Percentiles rank a stretch among this genome's conserved stretches.
Conservation (phyloP, 2,329 filamentous ascomycete species). For the Ophiostoma populinum region DNA sequence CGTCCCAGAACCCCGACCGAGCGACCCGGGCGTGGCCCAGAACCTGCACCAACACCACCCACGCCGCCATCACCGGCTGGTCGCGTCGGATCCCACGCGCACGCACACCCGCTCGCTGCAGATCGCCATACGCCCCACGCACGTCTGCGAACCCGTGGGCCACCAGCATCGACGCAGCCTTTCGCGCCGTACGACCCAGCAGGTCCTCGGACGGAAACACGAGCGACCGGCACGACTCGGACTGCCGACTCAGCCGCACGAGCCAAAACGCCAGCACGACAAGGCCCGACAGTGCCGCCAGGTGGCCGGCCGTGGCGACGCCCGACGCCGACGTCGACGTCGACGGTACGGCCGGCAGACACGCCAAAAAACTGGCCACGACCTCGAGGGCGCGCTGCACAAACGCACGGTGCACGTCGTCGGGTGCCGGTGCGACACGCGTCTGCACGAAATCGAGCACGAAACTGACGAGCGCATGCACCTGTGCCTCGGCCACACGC, state of each 20-base stretch:
- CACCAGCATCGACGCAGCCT: constrained; percentile 23
- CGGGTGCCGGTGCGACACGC: constrained; percentile 23
- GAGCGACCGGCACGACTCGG: constrained; percentile 17
- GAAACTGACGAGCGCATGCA: constrained; percentile 24
- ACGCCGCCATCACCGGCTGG: constrained; percentile 30
- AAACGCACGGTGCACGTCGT: constrained; percentile 23
- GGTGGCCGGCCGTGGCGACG: constrained; percentile 9
- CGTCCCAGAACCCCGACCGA: constrained; percentile 42
- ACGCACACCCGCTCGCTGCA: constrained; percentile 26
- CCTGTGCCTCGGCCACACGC: too few species aligned
- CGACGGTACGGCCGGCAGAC: too few species aligned
- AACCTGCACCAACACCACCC: constrained; percentile 39
- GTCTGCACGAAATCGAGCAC: constrained; percentile 30
- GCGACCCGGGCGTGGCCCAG: constrained; percentile 33
- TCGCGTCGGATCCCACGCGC: constrained; percentile 35
- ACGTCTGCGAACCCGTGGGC: constrained; percentile 25
- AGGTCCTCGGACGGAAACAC: constrained; percentile 30
- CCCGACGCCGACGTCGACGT: neutral
- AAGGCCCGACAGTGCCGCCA: constrained; percentile 18
- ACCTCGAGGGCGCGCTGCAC: constrained; percentile 26
- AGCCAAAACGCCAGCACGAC: constrained; percentile 21
- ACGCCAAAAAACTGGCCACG: constrained; percentile 22
- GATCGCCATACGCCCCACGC: constrained; percentile 27
- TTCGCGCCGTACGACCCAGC: too few species aligned
- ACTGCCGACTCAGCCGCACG: constrained; percentile 26